Evolutionary conservation across 345 rosid genomes (phyloP).

Genomic region (Noccaea caerulescens): DNA sequence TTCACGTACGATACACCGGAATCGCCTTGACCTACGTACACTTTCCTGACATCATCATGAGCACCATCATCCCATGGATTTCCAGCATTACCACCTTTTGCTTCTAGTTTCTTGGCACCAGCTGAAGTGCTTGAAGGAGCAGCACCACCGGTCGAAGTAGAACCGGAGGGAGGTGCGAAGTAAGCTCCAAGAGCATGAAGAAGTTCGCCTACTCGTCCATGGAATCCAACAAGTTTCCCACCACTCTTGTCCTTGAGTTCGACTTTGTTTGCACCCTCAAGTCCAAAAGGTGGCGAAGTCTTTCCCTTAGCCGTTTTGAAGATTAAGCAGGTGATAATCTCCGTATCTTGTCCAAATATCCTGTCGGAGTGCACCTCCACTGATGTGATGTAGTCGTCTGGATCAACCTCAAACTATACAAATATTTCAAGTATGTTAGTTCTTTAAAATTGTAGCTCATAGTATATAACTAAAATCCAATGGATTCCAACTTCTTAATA

Average conservation of each 20-base stretch:
- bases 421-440: not conserved
- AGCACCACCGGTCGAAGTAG: not conserved
- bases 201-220: slow-evolving; percentile 38
- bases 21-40: slow-evolving; percentile 33
- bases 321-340: slow-evolving; percentile 31
- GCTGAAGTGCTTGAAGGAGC: too few species aligned
- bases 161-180: slow-evolving; percentile 33
- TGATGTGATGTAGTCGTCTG: slow-evolving; percentile 43
- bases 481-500: not conserved
- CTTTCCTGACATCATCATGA: slow-evolving; percentile 36
- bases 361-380: slow-evolving; percentile 39
- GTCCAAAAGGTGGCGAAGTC: slow-evolving; percentile 38
- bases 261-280: slow-evolving; percentile 24
- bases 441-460: not conserved
- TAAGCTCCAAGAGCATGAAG: slow-evolving; percentile 45
- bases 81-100: slow-evolving; percentile 37
- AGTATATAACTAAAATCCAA: not conserved
- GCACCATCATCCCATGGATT: slow-evolving; percentile 40
- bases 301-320: slow-evolving; percentile 43
- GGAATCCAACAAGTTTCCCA: slow-evolving; percentile 43
- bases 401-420: slow-evolving; percentile 43
- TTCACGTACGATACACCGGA: slow-evolving; percentile 37
- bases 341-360: slow-evolving; percentile 37
- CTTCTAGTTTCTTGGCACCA: slow-evolving; percentile 34
- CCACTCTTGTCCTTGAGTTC: slow-evolving; percentile 38